A percentile compares a stretch with the other conserved stretches of the same genome.
phyloP scores from a whole-genome alignment of 768 basidiomycete species.

The Gloeostereum incarnatum region DNA sequence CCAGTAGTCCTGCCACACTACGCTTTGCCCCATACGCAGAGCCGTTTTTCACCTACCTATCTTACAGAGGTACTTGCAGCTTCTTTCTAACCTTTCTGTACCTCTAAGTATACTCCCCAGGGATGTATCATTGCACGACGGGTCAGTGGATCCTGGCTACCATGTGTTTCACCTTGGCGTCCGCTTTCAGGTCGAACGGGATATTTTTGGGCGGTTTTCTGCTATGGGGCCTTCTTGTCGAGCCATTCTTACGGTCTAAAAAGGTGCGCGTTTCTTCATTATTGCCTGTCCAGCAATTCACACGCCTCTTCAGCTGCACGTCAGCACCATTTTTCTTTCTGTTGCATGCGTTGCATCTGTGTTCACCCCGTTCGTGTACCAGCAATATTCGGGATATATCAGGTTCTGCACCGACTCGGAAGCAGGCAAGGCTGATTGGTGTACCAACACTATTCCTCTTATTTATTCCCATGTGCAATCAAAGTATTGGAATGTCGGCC shows the following conservation, averaged over 20 bases:
- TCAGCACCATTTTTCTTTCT: slow-evolving; percentile 23
- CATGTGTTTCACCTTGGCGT: slow-evolving; percentile 53
- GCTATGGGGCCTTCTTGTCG: slow-evolving; percentile 58
- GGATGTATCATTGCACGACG: slow-evolving; percentile 49
- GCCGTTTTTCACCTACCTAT: slow-evolving; percentile 76
- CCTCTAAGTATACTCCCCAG: slow-evolving; percentile 20
- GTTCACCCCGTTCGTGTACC: slow-evolving; percentile 57
- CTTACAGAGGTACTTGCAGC: slow-evolving; percentile 52
- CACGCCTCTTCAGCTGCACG: slow-evolving; percentile 20
- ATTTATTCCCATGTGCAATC: slow-evolving; percentile 79
- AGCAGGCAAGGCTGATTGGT: slow-evolving; percentile 46
- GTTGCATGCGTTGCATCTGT: slow-evolving; percentile 34
- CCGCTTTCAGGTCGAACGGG: slow-evolving; percentile 70
- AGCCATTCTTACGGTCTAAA: slow-evolving; percentile 33
- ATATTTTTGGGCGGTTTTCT: slow-evolving; percentile 71
- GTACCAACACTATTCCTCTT: slow-evolving; percentile 45
- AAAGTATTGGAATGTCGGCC: slow-evolving; percentile 81
- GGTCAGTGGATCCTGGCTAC: slow-evolving; percentile 47
- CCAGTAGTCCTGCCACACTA: slow-evolving; percentile 72
- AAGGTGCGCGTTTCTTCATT: slow-evolving; percentile 18
- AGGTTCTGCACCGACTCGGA: slow-evolving; percentile 47
- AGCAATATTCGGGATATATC: slow-evolving; percentile 60
- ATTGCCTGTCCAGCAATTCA: background rate
- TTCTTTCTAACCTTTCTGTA: slow-evolving; percentile 4
- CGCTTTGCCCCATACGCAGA: slow-evolving; percentile 73